Percentiles rank a stretch among this genome's conserved stretches.
These are phyloP conservation scores for Colletotrichum liaoningense DNA, from an alignment of 2,329 filamentous ascomycete genomes.

Conservation along the genomic window DNA sequence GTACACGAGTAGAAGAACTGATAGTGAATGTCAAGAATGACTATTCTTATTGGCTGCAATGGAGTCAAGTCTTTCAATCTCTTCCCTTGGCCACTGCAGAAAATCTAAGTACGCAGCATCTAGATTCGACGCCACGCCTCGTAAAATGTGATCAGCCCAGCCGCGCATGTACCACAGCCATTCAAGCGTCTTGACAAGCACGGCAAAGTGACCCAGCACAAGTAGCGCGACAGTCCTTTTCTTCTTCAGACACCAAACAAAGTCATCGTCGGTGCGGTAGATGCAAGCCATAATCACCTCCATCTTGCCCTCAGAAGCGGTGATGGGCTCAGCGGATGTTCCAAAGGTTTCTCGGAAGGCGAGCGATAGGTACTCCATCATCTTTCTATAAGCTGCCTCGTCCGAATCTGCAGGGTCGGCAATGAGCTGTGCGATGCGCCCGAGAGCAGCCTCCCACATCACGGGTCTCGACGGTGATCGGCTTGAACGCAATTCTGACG, in stretches of 20 bases:
- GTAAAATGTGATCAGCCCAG: conserved; percentile 35
- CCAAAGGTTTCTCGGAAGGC: conserved; percentile 31
- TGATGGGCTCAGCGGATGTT: conserved; percentile 9
- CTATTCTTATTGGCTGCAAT: not conserved
- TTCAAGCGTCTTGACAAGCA: conserved; percentile 32
- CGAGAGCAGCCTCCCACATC: conserved; percentile 31
- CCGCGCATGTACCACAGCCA: conserved; percentile 38
- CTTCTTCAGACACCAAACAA: conserved; percentile 23
- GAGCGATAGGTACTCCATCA: not conserved
- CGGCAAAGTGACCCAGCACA: conserved; percentile 36
- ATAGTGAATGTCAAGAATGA: too few relatives aligned
- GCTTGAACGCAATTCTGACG: too few relatives aligned
- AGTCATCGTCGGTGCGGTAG: conserved; percentile 28
- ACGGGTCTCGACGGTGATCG: not conserved
- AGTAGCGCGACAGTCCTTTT: conserved; percentile 32
- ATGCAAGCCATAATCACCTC: conserved; percentile 33
- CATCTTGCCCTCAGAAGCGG: conserved; percentile 16
- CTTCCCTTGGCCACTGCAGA: conserved; percentile 39
- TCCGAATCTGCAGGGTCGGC: not conserved
- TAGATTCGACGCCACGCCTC: conserved; percentile 12
- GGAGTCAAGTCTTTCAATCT: conserved; percentile 33
- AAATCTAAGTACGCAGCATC: conserved; percentile 20
- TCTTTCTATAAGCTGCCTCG: not conserved
- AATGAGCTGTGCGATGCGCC: conserved; percentile 19
- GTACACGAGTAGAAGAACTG: too few relatives aligned